These are phyloP conservation scores for Teratosphaeriaceae sp. DNA, from an alignment of 2,329 filamentous ascomycete genomes.

Conservation along the genomic window DNA sequence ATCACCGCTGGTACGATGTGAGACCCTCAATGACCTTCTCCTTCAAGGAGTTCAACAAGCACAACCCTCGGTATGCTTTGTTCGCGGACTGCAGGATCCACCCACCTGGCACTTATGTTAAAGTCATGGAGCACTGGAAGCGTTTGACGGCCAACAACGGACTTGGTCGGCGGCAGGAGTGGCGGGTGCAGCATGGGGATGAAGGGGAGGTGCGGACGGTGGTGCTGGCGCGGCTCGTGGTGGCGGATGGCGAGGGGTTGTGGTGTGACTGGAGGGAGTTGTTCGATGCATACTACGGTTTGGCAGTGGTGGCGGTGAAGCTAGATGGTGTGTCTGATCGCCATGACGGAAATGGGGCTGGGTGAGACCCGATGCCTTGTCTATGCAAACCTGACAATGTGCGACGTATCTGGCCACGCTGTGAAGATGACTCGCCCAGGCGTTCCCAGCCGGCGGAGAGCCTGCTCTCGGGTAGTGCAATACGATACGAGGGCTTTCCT, in stretches of 20 bases:
- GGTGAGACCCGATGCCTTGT: too few relatives aligned
- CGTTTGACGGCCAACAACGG: slow-evolving; percentile 13
- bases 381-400: too few relatives aligned
- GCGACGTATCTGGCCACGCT: too few relatives aligned
- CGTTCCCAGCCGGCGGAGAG: too few relatives aligned
- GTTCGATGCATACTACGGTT: slow-evolving; percentile 16
- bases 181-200: slow-evolving; percentile 14
- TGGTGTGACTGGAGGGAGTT: slow-evolving; percentile 21
- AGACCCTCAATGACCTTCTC: slow-evolving; percentile 14
- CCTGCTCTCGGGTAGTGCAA: too few relatives aligned
- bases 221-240: slow-evolving; percentile 12
- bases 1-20: slow-evolving; percentile 18
- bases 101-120: slow-evolving; percentile 11
- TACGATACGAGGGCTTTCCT: too few relatives aligned
- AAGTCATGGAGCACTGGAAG: slow-evolving; percentile 20
- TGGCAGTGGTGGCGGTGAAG: too few relatives aligned
- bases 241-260: slow-evolving; percentile 12
- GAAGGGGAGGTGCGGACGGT: slow-evolving; percentile 10
- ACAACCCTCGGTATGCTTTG: slow-evolving; percentile 17
- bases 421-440: too few relatives aligned
- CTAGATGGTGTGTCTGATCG: too few relatives aligned
- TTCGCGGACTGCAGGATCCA: slow-evolving; percentile 15
- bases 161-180: slow-evolving; percentile 12
- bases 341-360: too few relatives aligned
- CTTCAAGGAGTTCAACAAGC: slow-evolving; percentile 15